These are phyloP conservation scores for Letharia lupina DNA, from an alignment of 495 filamentous ascomycete genomes.

Conservation along the genomic window DNA sequence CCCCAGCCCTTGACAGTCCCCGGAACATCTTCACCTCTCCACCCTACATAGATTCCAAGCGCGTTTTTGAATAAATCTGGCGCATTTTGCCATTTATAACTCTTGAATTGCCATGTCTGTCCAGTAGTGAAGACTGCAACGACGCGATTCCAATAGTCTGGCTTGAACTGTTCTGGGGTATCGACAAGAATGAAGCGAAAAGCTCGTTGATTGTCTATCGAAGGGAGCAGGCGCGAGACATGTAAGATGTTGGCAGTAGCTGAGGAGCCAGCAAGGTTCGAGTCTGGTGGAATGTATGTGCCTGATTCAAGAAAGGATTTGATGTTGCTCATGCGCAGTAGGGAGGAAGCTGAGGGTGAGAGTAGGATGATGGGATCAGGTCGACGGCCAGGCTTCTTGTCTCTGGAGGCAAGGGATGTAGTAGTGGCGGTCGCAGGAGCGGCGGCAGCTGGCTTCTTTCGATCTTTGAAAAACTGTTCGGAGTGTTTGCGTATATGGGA, in stretches of 20 bases:
- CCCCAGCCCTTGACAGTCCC: slow-evolving; percentile 74
- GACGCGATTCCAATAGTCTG: slow-evolving; percentile 93
- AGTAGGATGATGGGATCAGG: slow-evolving; percentile 95
- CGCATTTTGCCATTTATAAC: slow-evolving; percentile 90
- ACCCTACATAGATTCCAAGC: slow-evolving; percentile 82
- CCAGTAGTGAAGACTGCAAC: slow-evolving; percentile 98
- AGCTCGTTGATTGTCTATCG: slow-evolving; percentile 60
- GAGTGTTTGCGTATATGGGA: slow-evolving; percentile 85
- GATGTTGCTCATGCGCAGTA: slow-evolving; percentile 96
- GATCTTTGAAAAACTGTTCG: slow-evolving; percentile 56
- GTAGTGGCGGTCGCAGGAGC: slow-evolving; percentile 33
- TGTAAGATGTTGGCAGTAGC: slow-evolving; percentile 69
- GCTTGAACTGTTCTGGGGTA: slow-evolving; percentile 85
- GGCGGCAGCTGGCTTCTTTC: slow-evolving; percentile 37
- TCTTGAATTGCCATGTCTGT: slow-evolving; percentile 97
- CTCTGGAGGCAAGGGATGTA: slow-evolving; percentile 33
- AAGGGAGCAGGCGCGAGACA: slow-evolving; percentile 67
- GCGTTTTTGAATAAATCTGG: slow-evolving; percentile 82
- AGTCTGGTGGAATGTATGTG: slow-evolving; percentile 69
- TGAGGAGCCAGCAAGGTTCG: slow-evolving; percentile 47
- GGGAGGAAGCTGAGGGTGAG: slow-evolving; percentile 93
- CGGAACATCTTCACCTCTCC: slow-evolving; percentile 76
- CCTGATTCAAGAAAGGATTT: slow-evolving; percentile 89
- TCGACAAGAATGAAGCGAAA: slow-evolving; percentile 95
- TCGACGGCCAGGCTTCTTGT: slow-evolving; percentile 49